phyloP scores from a whole-genome alignment of 2,329 filamentous ascomycete genomes.

The Grosmannia serpens region DNA sequence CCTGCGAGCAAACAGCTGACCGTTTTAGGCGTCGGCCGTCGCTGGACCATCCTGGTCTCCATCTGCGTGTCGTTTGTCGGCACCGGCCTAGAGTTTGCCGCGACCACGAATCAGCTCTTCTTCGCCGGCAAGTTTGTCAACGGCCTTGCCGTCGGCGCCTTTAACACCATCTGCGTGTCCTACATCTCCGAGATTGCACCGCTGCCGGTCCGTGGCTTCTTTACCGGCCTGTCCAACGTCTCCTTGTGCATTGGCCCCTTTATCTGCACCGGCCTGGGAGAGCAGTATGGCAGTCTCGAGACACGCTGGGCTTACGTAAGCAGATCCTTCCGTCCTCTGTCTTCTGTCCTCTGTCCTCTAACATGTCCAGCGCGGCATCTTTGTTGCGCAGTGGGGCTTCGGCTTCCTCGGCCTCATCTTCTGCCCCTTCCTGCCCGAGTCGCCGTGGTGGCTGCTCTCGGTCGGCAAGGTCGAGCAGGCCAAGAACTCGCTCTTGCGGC shows the following conservation, averaged over 20 bases:
- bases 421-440: slow-evolving; percentile 13
- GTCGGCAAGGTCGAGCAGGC: slow-evolving; percentile 28
- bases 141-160: slow-evolving; percentile 18
- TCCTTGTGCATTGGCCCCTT: slow-evolving; percentile 13
- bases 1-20: slow-evolving; percentile 2
- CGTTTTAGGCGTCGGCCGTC: slow-evolving; percentile 18
- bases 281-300: slow-evolving; percentile 9
- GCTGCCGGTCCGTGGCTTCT: slow-evolving; percentile 13
- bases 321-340: background rate
- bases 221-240: slow-evolving; percentile 14
- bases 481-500: slow-evolving; percentile 22
- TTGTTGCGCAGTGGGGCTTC: slow-evolving; percentile 17
- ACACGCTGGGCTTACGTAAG: slow-evolving; percentile 10
- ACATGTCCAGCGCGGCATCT: slow-evolving; percentile 11
- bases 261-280: slow-evolving; percentile 13
- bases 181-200: slow-evolving; percentile 12
- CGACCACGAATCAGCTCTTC: slow-evolving; percentile 24
- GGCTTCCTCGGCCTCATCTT: slow-evolving; percentile 10
- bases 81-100: slow-evolving; percentile 23
- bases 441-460: slow-evolving; percentile 20
- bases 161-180: slow-evolving; percentile 8
- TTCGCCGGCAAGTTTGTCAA: slow-evolving; percentile 27
- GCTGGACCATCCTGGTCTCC: slow-evolving; percentile 17
- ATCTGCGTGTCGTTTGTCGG: slow-evolving; percentile 21
- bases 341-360: background rate